Base-by-base conservation (phyloP, 75 land plant genomes). In the Adiantum capillusveneris region DNA sequence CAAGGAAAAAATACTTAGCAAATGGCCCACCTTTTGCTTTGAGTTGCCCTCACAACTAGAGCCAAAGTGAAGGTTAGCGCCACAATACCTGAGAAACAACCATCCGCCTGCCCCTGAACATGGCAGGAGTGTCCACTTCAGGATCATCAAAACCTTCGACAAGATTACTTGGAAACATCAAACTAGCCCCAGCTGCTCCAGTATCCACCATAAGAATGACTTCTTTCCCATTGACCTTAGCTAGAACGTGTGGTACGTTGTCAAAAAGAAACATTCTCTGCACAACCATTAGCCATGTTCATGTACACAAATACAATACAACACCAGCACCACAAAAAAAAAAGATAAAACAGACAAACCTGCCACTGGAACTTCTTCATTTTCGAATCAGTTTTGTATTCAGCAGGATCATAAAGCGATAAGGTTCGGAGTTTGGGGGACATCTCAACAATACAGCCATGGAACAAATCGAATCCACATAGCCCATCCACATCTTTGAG, bases 191-290 rank as follows among this genome's bases (percentile, higher is more conserved):
- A 45, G 73, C 75, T 20, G 75, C 75, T 28, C 75, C 75, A 16
- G 75, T 66, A 57, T 73, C 75, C 1, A 73, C 34, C 53, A 73
- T 17, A 11, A 73, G 56, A 3, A 66, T 28, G 25, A 71, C 58
- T 27, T 54, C 63, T 30, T 45, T 49, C 44, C 65, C 65, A 56
- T 73, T 66, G 29, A 73, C 61, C 28, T 69, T 73, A 21, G 75
- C 75, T 25, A 63, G 31, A 2, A 73, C 65, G 56, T 73, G 63
- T 11, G 75, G 75, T 26, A 73, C 75, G 55, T 62, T 73, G 64
- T 73, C 75, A 22, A 73, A 42, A 56, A 73, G 51, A 11, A 16
- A 43, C 70, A 73, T 43, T 22, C 50, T 60, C 75, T 73, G 75
- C 57, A 65, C 25, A 41, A 41, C 43, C 43, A 41, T 14, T 9